Base-by-base conservation (phyloP, 1,284 basidiomycete species). In the Moniliophthora roreri region DNA sequence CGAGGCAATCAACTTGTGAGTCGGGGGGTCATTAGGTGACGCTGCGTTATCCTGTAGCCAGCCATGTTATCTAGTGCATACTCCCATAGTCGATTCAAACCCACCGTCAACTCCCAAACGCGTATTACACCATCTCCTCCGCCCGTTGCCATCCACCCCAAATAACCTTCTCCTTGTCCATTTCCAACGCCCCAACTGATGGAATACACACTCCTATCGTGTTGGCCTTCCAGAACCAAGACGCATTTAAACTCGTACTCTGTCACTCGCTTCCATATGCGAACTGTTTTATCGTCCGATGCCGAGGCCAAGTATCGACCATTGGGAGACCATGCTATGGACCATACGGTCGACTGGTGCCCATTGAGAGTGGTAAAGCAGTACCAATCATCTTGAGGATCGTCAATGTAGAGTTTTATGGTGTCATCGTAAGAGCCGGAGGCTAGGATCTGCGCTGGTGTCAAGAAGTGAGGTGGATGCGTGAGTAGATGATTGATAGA, bases 341-440 rank as follows among this genome's bases (percentile, higher is more conserved):
- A 81, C 97, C 97, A 99, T 6, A 99, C 94, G 0, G 97, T 99
- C 1, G 89, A 89, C 0, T 80, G 72, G 63, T 95, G 90, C 1
- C 93, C 93, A 0, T 80, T 80, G 3, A 97, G 78, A 0, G 93
- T 94, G 52, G 84, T 70, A 61, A 93, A 91, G 63, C 88, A 89
- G 68, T 85, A 95, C 94, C 97, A 98, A 69, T 99, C 96, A 60
- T 96, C 94, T 18, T 85, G 83, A 0, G 94, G 93, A 68, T 99
- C 96, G 67, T 98, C 95, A 54, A 91, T 75, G 70, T 97, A 96
- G 21, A 99, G 82, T 63, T 93, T 94, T 69, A 99, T 92, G 6
- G 91, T 93, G 64, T 98, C 94, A 67, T 99, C 97, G 72, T 99
- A 99, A 0, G 95, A 98, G 8, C 87, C 93, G 3, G 95, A 98